Evolutionary conservation across 139 green algal species (phyloP).

Genomic region (Pleodorina starrii): DNA sequence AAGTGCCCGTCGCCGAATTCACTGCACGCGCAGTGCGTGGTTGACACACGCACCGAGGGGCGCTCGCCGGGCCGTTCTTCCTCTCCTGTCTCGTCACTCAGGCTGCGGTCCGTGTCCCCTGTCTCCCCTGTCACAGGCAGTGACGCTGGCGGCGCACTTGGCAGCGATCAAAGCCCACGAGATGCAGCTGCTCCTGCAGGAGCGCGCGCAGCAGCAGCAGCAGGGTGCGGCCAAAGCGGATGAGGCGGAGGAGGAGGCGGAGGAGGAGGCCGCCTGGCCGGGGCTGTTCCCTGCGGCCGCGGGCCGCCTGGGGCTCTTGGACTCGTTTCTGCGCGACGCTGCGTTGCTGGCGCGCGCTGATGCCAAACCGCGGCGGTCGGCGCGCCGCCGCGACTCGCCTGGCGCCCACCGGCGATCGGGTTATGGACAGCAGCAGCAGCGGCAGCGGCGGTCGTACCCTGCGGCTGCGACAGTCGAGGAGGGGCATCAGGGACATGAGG

Average conservation of each 20-base stretch:
- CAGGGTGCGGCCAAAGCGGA: neutral
- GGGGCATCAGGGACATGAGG: no score
- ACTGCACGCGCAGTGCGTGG: no score
- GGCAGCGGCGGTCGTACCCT: neutral
- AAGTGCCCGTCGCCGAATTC: no score
- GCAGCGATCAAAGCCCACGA: neutral
- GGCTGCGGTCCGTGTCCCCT: no score
- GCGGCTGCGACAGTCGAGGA: no score
- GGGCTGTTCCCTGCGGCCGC: no score
- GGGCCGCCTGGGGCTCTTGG: constrained; percentile 11
- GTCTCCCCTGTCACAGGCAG: no score
- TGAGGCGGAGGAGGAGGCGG: neutral
- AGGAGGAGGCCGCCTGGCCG: no score
- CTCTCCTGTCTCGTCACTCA: no score
- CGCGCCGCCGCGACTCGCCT: neutral
- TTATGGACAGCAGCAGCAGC: neutral
- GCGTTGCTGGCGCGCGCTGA: neutral
- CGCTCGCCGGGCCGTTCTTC: no score
- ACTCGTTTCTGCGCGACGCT: constrained; percentile 22
- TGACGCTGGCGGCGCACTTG: neutral
- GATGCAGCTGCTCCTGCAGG: neutral
- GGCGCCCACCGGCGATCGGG: no score
- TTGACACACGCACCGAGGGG: no score
- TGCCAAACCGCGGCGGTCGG: neutral
- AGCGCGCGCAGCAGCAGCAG: neutral